Conservation (phyloP, 441 rosid species). For the Isatis lusitanica region DNA sequence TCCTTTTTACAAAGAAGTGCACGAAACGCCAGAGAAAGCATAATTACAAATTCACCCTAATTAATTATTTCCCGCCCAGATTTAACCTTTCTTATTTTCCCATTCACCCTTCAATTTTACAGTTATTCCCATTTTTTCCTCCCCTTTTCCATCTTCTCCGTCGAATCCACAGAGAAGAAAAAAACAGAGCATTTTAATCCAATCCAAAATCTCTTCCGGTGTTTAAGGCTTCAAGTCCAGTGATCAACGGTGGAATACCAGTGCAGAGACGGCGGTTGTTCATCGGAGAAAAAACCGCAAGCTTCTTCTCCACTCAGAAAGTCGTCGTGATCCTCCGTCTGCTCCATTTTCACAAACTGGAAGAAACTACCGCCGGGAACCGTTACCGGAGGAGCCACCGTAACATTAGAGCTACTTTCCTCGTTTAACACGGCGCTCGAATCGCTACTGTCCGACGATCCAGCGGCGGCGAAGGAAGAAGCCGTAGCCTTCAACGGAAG, state of each 20-base stretch:
- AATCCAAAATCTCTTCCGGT: neutral
- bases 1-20: conserved; percentile 28
- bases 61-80: conserved; percentile 19
- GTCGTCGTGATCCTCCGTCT: conserved; percentile 42
- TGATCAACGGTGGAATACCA: conserved; percentile 71
- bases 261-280: conserved; percentile 76
- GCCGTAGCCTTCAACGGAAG: conserved; percentile 29
- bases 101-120: neutral
- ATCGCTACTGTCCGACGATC: conserved; percentile 73
- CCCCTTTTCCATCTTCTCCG: neutral
- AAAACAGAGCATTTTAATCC: neutral
- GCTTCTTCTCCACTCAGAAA: conserved; percentile 80
- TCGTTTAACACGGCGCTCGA: conserved; percentile 79
- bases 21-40: conserved; percentile 19
- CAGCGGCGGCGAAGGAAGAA: conserved; percentile 41
- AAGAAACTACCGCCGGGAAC: conserved; percentile 17
- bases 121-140: conserved; percentile 10
- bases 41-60: conserved; percentile 33
- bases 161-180: neutral
- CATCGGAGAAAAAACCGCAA: conserved; percentile 74
- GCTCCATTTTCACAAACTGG: conserved; percentile 81
- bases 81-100: conserved; percentile 17
- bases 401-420: conserved; percentile 42
- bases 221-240: conserved; percentile 44
- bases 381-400: conserved; percentile 9